A percentile compares a stretch with the other conserved stretches of the same genome.
Evolutionary conservation across 1,284 basidiomycete genomes (phyloP).

Genomic region (Irpex rosettiformis): DNA sequence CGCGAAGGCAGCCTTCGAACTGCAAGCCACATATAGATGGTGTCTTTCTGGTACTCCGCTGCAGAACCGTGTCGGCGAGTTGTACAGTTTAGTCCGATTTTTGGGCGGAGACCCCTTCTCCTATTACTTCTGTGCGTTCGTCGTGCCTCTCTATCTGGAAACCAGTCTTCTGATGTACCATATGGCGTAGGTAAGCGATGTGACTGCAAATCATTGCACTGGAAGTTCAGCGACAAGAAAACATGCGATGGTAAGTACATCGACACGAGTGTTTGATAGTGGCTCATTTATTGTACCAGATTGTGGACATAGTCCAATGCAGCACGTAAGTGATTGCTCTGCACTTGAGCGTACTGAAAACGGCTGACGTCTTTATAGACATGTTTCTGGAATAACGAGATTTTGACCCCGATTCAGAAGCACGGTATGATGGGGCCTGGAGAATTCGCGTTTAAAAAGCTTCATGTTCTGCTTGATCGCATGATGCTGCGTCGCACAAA

Average conservation of each 20-base stretch:
- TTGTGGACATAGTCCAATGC: slow-evolving; percentile 94
- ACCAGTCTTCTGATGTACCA: background rate
- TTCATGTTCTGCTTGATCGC: slow-evolving; percentile 84
- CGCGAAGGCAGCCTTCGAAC: slow-evolving; percentile 92
- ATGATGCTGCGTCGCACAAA: slow-evolving; percentile 96
- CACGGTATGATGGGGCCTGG: slow-evolving; percentile 74
- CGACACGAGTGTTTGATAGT: background rate
- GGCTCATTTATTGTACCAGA: slow-evolving; percentile 36
- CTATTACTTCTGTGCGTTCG: slow-evolving; percentile 83
- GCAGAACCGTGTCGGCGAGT: slow-evolving; percentile 95
- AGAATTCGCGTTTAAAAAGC: slow-evolving; percentile 82
- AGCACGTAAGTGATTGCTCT: slow-evolving; percentile 61
- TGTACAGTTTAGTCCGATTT: slow-evolving; percentile 95
- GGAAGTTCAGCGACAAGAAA: slow-evolving; percentile 83
- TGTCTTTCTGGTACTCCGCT: slow-evolving; percentile 98
- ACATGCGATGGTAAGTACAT: slow-evolving; percentile 72
- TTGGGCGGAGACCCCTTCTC: slow-evolving; percentile 90
- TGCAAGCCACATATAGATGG: slow-evolving; percentile 85
- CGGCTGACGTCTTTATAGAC: slow-evolving; percentile 41
- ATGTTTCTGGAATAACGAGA: slow-evolving; percentile 91
- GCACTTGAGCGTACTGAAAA: too few species aligned
- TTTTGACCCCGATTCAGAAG: slow-evolving; percentile 92
- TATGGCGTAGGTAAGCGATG: slow-evolving; percentile 67
- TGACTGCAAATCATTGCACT: slow-evolving; percentile 87
- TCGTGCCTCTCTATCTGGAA: background rate